A percentile compares a stretch with the other conserved stretches of the same genome.
Conservation (phyloP, 495 filamentous ascomycete species). For the Penicillium cataractarum region DNA sequence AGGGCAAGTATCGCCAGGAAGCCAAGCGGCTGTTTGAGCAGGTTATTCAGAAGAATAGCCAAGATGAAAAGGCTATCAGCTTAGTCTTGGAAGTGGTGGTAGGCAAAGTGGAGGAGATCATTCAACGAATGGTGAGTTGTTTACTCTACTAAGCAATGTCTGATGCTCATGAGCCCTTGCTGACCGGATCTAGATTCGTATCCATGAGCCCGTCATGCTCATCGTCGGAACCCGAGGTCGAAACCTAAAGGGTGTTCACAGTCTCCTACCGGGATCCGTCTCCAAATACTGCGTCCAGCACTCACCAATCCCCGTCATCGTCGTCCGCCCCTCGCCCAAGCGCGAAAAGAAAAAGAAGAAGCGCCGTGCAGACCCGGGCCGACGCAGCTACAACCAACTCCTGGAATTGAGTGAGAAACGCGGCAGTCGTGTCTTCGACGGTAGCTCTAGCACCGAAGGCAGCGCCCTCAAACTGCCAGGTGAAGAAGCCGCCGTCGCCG, state of each 20-base stretch:
- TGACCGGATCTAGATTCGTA: constrained; percentile 68
- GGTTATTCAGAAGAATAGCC: constrained; percentile 81
- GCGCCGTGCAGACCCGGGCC: constrained; percentile 74
- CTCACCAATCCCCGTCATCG: constrained; percentile 95
- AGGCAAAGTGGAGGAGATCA: constrained; percentile 89
- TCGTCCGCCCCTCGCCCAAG: constrained; percentile 88
- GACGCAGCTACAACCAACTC: constrained; percentile 81
- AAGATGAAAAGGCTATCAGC: constrained; percentile 80
- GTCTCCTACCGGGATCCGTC: constrained; percentile 87
- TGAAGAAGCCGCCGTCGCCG: constrained; percentile 73
- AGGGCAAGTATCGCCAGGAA: constrained; percentile 76
- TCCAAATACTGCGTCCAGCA: constrained; percentile 97
- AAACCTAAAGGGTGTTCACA: constrained; percentile 84
- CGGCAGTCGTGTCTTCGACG: constrained; percentile 60
- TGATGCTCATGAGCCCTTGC: neutral
- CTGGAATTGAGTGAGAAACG: constrained; percentile 60
- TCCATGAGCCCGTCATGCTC: constrained; percentile 94
- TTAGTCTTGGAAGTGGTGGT: constrained; percentile 87
- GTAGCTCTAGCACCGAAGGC: constrained; percentile 48
- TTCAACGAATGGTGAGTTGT: constrained; percentile 82
- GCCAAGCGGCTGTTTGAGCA: constrained; percentile 74
- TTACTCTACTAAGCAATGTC: neutral
- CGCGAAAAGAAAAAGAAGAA: constrained; percentile 91
- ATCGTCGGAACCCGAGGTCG: constrained; percentile 91
- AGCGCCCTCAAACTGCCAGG: constrained; percentile 48